A percentile compares a stretch with the other conserved stretches of the same genome.
Conservation (phyloP, 768 basidiomycete species). For the Naganishia onofrii region DNA sequence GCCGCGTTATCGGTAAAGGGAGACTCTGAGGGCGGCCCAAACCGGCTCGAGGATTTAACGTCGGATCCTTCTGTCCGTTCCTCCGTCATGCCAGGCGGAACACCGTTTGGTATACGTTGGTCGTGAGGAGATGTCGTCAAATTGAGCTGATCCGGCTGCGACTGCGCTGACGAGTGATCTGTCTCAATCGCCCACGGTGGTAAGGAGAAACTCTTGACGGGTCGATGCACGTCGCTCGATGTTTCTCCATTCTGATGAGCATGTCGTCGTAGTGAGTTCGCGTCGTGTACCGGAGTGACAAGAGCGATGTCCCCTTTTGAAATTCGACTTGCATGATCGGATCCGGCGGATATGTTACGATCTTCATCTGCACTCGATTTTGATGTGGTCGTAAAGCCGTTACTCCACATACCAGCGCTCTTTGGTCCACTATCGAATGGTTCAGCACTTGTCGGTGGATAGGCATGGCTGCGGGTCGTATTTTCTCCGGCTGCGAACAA, state of each 20-base stretch:
- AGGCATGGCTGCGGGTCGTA: background rate
- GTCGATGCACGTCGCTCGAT: background rate
- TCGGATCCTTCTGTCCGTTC: background rate
- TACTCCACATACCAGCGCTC: background rate
- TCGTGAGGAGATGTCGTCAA: background rate
- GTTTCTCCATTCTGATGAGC: background rate
- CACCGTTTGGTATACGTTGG: background rate
- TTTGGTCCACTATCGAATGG: background rate
- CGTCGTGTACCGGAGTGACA: background rate
- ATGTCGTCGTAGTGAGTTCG: too few relatives aligned
- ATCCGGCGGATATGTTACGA: background rate
- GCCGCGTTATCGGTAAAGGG: conserved; percentile 18
- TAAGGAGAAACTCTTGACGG: background rate
- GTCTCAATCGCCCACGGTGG: conserved; percentile 5
- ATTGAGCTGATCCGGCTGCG: background rate
- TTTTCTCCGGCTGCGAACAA: background rate
- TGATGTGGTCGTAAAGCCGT: background rate
- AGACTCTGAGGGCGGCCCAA: background rate
- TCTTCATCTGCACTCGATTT: background rate
- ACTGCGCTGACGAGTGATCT: background rate
- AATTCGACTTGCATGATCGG: background rate
- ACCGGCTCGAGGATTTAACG: background rate
- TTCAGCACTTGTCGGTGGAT: background rate
- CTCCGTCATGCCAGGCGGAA: background rate
- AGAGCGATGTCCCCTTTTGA: background rate